Percentiles rank a stretch among this genome's conserved stretches.
These are phyloP conservation scores for Alternaria infectoria DNA, from an alignment of 2,329 filamentous ascomycete genomes.

Conservation along the genomic window DNA sequence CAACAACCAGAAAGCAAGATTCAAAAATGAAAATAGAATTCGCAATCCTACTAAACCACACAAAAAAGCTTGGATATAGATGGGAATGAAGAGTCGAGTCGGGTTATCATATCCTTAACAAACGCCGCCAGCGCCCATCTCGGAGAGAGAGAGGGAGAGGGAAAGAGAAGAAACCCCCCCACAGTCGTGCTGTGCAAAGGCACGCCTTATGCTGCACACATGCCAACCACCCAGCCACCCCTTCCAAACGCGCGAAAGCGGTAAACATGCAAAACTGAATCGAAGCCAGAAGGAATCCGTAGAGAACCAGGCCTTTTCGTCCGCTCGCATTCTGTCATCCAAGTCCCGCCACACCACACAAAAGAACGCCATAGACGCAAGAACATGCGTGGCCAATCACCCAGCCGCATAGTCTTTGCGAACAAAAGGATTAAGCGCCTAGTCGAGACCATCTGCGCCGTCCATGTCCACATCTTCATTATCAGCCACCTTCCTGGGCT, in stretches of 20 bases:
- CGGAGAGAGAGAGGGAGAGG: not conserved
- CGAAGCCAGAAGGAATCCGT: not conserved
- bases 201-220: conserved; percentile 8
- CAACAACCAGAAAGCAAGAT: not conserved
- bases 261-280: not conserved
- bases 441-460: conserved; percentile 23
- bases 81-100: not conserved
- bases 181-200: not conserved
- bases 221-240: not conserved
- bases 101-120: conserved; percentile 1
- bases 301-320: not conserved
- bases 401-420: not conserved
- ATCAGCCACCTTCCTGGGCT: conserved; percentile 22
- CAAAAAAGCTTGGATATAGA: not conserved
- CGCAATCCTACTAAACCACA: not conserved
- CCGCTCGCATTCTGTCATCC: conserved; percentile 3
- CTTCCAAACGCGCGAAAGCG: not conserved
- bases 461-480: conserved; percentile 45
- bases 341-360: not conserved
- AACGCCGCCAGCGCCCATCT: conserved; percentile 1
- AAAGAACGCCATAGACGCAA: conserved; percentile 1
- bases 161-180: not conserved
- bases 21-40: not conserved
- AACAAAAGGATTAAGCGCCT: not conserved
- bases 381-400: not conserved